Percentiles rank a stretch among this genome's conserved stretches.
Conservation (phyloP, 768 basidiomycete species). For the Pholiota microspora region DNA sequence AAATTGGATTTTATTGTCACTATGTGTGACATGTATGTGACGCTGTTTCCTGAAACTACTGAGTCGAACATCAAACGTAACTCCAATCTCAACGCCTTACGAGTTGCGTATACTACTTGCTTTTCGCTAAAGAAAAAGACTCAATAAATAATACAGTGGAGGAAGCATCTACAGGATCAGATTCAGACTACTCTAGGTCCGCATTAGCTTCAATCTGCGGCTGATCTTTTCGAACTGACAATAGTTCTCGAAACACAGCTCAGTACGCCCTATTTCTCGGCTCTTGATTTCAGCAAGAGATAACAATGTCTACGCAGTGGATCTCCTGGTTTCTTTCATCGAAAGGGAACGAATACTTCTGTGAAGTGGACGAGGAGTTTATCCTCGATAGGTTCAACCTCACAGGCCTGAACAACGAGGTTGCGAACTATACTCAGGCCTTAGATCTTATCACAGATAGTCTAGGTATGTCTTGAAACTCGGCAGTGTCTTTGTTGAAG, state of each 20-base stretch:
- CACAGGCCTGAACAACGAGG: constrained; percentile 95
- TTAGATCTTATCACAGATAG: constrained; percentile 96
- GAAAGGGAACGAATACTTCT: constrained; percentile 99
- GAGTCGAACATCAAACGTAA: too few species aligned
- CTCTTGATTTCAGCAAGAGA: constrained; percentile 2
- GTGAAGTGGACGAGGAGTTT: constrained; percentile 99
- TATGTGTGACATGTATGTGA: too few species aligned
- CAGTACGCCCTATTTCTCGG: constrained; percentile 27
- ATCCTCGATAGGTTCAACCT: constrained; percentile 98
- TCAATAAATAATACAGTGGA: constrained; percentile 50
- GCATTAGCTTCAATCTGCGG: constrained; percentile 22
- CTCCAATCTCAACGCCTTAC: too few species aligned
- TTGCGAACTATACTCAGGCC: constrained; percentile 91
- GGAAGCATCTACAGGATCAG: constrained; percentile 87
- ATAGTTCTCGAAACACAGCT: constrained; percentile 24
- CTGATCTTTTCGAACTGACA: constrained; percentile 14
- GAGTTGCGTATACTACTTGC: background rate
- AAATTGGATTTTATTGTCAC: too few species aligned
- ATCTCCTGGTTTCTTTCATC: constrained; percentile 97
- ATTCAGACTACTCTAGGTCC: constrained; percentile 95
- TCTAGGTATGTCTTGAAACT: constrained; percentile 59
- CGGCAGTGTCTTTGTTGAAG: background rate
- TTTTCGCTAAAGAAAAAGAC: background rate
- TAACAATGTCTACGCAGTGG: constrained; percentile 56
- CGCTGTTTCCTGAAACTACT: too few species aligned